phyloP scores from a whole-genome alignment of 345 rosid species.

The Nephelium lappaceum region DNA sequence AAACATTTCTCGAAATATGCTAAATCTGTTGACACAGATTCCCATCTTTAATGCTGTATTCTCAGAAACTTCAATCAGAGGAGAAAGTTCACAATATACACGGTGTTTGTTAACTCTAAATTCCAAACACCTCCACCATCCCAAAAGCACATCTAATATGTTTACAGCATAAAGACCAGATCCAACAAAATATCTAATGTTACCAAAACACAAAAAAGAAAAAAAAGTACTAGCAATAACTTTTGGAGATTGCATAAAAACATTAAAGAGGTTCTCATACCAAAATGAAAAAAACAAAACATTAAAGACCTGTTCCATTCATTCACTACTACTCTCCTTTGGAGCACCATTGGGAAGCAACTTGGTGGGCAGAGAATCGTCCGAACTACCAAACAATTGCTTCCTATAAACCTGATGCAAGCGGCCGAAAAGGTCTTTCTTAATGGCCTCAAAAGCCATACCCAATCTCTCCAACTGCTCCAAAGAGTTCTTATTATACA shows the following conservation, averaged over 20 bases:
- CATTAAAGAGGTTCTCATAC: background rate
- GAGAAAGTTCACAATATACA: background rate
- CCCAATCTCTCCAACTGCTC: slow-evolving; percentile 77
- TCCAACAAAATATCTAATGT: background rate
- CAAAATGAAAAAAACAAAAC: no score
- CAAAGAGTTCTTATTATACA: slow-evolving; percentile 69
- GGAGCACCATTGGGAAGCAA: slow-evolving; percentile 31
- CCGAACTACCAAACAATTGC: slow-evolving; percentile 23
- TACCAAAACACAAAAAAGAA: no score
- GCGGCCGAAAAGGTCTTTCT: slow-evolving; percentile 52
- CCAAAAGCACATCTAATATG: background rate
- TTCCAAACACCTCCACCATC: background rate
- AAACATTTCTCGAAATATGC: background rate
- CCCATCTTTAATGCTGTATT: background rate
- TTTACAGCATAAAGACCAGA: background rate
- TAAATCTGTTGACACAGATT: background rate
- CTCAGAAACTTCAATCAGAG: background rate
- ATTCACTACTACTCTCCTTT: background rate
- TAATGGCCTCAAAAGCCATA: slow-evolving; percentile 67
- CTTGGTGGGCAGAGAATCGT: slow-evolving; percentile 12
- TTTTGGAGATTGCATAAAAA: background rate
- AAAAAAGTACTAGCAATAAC: background rate
- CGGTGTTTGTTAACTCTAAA: background rate
- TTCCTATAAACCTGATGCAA: slow-evolving; percentile 32
- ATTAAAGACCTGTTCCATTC: slow-evolving; percentile 5